These are phyloP conservation scores for Thermothielavioides terrestris DNA, from an alignment of 495 filamentous ascomycete species.

Conservation along the genomic window DNA sequence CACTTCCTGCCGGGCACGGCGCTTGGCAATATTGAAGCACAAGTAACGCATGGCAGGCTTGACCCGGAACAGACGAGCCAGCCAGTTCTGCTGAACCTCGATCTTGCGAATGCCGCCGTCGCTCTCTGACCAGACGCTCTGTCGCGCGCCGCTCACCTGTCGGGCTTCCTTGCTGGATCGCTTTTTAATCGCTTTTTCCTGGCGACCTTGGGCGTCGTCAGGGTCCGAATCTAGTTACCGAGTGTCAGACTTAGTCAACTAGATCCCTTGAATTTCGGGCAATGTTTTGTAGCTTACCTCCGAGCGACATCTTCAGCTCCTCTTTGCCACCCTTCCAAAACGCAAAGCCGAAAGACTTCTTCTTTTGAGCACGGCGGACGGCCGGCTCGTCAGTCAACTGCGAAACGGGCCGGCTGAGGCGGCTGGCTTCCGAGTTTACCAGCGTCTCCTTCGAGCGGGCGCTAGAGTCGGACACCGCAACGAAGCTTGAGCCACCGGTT, in stretches of 20 bases:
- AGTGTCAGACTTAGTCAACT: neutral
- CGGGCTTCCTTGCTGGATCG: neutral
- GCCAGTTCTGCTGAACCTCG: slow-evolving; percentile 66
- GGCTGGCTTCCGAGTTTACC: neutral
- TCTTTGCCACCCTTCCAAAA: slow-evolving; percentile 40
- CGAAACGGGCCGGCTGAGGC: slow-evolving; percentile 3
- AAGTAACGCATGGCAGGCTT: slow-evolving; percentile 68
- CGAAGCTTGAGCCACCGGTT: slow-evolving; percentile 15
- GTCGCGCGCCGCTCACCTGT: slow-evolving; percentile 2
- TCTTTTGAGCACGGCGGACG: slow-evolving; percentile 21
- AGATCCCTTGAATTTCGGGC: neutral
- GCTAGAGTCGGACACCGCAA: slow-evolving; percentile 10
- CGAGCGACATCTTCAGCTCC: slow-evolving; percentile 28
- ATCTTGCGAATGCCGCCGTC: slow-evolving; percentile 34
- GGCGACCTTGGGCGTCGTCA: slow-evolving; percentile 3
- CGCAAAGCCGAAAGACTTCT: slow-evolving; percentile 39
- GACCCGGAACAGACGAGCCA: slow-evolving; percentile 78
- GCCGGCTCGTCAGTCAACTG: neutral
- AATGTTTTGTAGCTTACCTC: slow-evolving; percentile 21
- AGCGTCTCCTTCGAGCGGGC: neutral
- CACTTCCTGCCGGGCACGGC: slow-evolving; percentile 65
- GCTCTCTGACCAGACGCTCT: slow-evolving; percentile 17
- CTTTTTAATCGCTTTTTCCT: slow-evolving; percentile 9
- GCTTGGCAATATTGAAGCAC: slow-evolving; percentile 61
- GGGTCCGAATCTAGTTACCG: neutral